Evolutionary conservation across 805 yeast genomes (phyloP), one percentile per base, ranked within the genome.

Genomic region (Barnettozyma populi): DNA sequence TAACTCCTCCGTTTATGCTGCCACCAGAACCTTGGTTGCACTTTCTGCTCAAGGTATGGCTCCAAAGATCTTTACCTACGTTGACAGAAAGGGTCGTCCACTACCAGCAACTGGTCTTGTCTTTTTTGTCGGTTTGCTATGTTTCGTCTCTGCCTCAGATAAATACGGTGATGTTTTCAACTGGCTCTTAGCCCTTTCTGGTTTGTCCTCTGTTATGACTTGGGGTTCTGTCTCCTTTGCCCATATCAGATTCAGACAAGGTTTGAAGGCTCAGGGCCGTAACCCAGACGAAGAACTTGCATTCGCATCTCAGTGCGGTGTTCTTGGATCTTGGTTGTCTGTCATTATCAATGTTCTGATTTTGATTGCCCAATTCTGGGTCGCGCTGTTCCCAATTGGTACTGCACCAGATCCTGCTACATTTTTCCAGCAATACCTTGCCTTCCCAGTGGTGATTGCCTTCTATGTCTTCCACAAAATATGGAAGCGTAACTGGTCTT

Each of bases 111-210:
- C 75, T 46, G 53, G 59, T 2, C 48, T 70, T 25, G 68, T 78
- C 25, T 61, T 69, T 18, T 11, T 60, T 34, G 71, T 82, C 56
- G 88, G 87, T 24, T 66, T 78, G 34, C 62, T 82, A 21, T 78
- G 83, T 42, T 82, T 78, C 64, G 69, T 86, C 40, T 78, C 84
- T 36, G 87, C 87, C 5, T 76, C 84, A 36, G 65, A 73, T 9
- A 67, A 74, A 49, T 71, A 80, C 57, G 74, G 73, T 44, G 75
- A 67, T 7, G 83, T 84, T 25, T 87, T 86, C 68, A 71, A 72
- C 54, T 86, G 94, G 94, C 66, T 86, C 65, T 70, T 84, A 57
- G 85, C 90, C n/a, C 65, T 86, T 31, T 81, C 89, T 36, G 90
- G 90, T 51, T 70, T 86, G 53, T 80, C 90, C 1, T 80, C 90